phyloP scores from a whole-genome alignment of 2,329 filamentous ascomycete genomes.

The Arthrobotrys sphaeroides region DNA sequence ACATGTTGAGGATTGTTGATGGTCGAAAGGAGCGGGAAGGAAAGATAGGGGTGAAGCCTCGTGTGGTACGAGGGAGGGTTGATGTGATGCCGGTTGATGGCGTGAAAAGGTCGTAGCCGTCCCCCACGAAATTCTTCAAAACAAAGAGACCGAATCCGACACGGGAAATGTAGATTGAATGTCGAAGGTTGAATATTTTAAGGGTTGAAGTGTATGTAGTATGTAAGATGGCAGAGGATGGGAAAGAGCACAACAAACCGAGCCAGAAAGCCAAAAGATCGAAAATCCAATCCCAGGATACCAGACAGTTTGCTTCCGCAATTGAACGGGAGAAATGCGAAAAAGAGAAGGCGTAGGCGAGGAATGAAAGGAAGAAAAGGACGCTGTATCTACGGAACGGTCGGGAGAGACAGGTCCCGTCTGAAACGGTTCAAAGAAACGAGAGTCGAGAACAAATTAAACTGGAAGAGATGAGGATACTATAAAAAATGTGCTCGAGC shows the following conservation, averaged over 20 bases:
- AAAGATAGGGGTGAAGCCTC: not conserved
- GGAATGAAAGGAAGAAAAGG: slow-evolving; percentile 7
- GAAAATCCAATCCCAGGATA: slow-evolving; percentile 20
- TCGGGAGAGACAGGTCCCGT: slow-evolving; percentile 21
- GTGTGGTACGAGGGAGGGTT: not conserved
- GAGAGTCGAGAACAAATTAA: slow-evolving; percentile 25
- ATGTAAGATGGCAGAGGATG: not conserved
- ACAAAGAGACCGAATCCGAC: slow-evolving; percentile 1
- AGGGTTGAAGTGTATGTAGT: no score
- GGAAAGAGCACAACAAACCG: slow-evolving; percentile 5
- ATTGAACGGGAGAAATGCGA: not conserved
- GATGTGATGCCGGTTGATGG: not conserved
- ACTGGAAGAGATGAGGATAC: not conserved
- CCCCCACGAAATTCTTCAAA: not conserved
- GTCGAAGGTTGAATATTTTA: not conserved
- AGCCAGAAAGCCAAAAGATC: slow-evolving; percentile 8
- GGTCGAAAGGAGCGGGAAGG: not conserved
- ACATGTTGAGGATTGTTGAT: slow-evolving; percentile 12
- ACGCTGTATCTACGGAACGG: slow-evolving; percentile 15
- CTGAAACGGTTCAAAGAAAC: slow-evolving; percentile 37
- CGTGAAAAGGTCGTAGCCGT: not conserved
- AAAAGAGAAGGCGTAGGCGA: slow-evolving; percentile 17
- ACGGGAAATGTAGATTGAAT: not conserved
- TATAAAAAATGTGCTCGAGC: slow-evolving; percentile 18
- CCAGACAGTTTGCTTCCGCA: not conserved